Base-by-base conservation (phyloP, 805 yeast genomes). In the Sugiyamaella boreocaroliniensis region DNA sequence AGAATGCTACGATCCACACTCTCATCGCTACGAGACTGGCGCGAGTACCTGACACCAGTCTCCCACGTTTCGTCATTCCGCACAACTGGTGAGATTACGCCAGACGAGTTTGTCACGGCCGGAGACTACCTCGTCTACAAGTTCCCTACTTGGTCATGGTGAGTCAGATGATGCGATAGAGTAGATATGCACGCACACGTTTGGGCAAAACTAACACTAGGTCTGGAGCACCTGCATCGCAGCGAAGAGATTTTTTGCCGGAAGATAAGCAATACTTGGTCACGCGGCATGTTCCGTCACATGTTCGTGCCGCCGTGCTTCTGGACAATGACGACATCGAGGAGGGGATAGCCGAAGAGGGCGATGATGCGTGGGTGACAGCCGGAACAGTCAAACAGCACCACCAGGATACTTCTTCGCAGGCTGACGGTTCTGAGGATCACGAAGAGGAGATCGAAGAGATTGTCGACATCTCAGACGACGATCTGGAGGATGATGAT, bases 111-210 rank as follows among this genome's bases (percentile, higher is more conserved):
- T 70, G 92, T 89, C 9, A 75, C 74, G 51, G 97, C 99, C 2
- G 99, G 99, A 19, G 97, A 93, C 67, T 93, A 89, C 68, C 72
- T 93, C 53, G 90, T 84, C 32, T 83, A 82, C 68, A 87, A 85
- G 74, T 93, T 93, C 67, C 98, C 99, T 1, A 93, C 98, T 0
- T 93, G 99, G 99, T 81, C 82, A 56, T 93, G 99, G 99, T 61
- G 60, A 37, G 66, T 53, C 22, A 41, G 8, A 20, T 42, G 18
- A 4, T 15, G 43, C 12, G 6, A n/a, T 11, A 4, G 22, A 20
- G 29, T 20, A 15, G 5, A 29, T 40, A 18, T 15, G 43, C 12
- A 20, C 20, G 26, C 29, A 40, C 12, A 8, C 32, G 32, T 8
- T 7, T 29, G 10, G 10, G 10, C 10, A 29, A 8, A 14, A 20